Conservation (phyloP, 1,284 basidiomycete species). For the Malassezia cuniculi region DNA sequence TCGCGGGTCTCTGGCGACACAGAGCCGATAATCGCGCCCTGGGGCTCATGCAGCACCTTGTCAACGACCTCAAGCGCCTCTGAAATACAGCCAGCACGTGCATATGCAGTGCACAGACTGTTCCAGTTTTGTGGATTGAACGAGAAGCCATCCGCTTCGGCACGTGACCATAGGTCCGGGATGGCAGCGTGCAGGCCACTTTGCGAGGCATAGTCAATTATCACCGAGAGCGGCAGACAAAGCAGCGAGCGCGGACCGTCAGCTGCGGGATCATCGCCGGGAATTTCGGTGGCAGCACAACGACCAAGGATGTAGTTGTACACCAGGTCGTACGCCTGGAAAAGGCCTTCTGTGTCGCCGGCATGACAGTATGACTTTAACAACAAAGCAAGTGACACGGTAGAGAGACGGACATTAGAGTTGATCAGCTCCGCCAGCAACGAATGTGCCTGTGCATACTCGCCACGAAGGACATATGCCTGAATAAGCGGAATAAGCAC, state of each 20-base stretch:
- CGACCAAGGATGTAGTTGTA: constrained; percentile 49
- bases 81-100: constrained; percentile 64
- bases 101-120: constrained; percentile 61
- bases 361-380: constrained; percentile 63
- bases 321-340: constrained; percentile 60
- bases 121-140: constrained; percentile 93
- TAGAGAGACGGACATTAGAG: too few species aligned
- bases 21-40: too few species aligned
- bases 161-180: constrained; percentile 57
- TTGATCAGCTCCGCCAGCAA: too few species aligned
- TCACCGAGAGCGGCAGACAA: constrained; percentile 69
- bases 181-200: constrained; percentile 56
- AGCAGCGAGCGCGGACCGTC: constrained; percentile 47
- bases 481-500: constrained; percentile 58
- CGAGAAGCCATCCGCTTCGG: constrained; percentile 58
- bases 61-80: constrained; percentile 74
- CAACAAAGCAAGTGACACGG: too few species aligned
- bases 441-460: too few species aligned
- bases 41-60: constrained; percentile 52
- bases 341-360: constrained; percentile 53
- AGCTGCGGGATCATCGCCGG: constrained; percentile 1
- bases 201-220: constrained; percentile 54
- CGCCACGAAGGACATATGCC: constrained; percentile 50
- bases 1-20: too few species aligned
- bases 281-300: background rate